Base-by-base conservation (phyloP, 345 rosid species). In the Hibiscus syriacus region DNA sequence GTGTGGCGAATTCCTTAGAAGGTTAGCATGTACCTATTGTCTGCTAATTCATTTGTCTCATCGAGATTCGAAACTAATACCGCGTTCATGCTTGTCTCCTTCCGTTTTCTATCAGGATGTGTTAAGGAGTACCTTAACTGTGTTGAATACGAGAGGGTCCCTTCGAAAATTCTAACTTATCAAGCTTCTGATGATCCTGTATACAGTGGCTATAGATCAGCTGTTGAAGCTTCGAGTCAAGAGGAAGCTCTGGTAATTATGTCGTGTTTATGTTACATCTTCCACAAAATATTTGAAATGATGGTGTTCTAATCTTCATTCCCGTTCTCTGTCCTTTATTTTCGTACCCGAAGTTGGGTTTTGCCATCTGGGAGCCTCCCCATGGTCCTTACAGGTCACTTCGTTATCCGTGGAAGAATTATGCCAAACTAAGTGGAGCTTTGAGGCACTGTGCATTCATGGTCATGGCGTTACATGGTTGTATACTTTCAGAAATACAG, bases 361-460 rank as follows among this genome's bases (percentile, higher is more conserved):
- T 93, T 70, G 98, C 98, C 5, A 76, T 88, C 54, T 93, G 96
- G 97, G 98, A 93, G 85, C 98, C 98, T 10, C 98, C 98, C 64
- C 98, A 93, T 19, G 98, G 98, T 74, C 94, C 86, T 29, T 93
- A 90, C 77, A 88, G 45, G 72, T 80, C 84, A 46, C 72, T 93
- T 73, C 61, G 73, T 48, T 93, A 90, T 81, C 98, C 98, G 3
- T 93, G 98, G 98, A 81, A 82, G 83, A 90, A 81, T 77, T 93
- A 88, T 72, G 89, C 86, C 74, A 87, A 82, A 84, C 83, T 90
- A 65, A 88, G 97, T 16, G 98, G 98, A 22, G 88, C 98, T 38
- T 75, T 90, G 70, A 84, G 96, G 88, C 97, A 93, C 76, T 93
- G 97, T 64, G 98, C 98, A 34, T 90, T 93, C 81, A 90, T 76